Percentiles rank a stretch among this genome's conserved stretches.
phyloP scores from a whole-genome alignment of 1,139 yeast species.

The Suhomyces yuchorum region DNA sequence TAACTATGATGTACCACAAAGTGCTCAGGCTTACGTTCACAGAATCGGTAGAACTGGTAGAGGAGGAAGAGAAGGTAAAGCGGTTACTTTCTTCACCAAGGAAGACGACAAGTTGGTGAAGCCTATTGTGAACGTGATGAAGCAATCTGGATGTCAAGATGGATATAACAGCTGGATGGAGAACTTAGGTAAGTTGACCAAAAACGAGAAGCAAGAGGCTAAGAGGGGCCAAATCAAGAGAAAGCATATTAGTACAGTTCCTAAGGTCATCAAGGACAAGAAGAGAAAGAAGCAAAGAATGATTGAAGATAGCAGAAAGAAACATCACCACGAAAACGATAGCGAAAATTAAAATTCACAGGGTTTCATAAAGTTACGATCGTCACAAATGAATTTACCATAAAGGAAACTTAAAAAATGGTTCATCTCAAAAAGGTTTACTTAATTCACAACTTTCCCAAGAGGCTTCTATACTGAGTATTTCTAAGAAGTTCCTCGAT shows the following conservation, averaged over 20 bases:
- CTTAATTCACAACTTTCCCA: too few species aligned
- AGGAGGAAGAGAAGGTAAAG: conserved; percentile 84
- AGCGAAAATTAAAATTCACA: background rate
- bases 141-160: conserved; percentile 77
- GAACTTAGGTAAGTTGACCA: conserved; percentile 65
- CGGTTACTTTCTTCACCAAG: conserved; percentile 90
- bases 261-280: conserved; percentile 65
- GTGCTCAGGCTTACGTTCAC: conserved; percentile 94
- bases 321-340: conserved; percentile 16
- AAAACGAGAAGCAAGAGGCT: conserved; percentile 64
- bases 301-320: conserved; percentile 78
- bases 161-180: conserved; percentile 82
- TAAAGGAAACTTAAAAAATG: too few species aligned
- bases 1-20: conserved; percentile 94
- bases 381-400: too few species aligned
- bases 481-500: too few species aligned
- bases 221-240: conserved; percentile 66
- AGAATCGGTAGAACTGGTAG: conserved; percentile 99
- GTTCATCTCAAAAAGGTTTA: too few species aligned
- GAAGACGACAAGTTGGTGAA: conserved; percentile 78
- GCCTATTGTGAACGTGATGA: conserved; percentile 91
- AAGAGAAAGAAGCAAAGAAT: conserved; percentile 65
- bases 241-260: conserved; percentile 83
- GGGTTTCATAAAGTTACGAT: too few species aligned
- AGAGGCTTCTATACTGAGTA: too few species aligned